These are phyloP conservation scores for Amaranthus palmeri DNA, from an alignment of 148 eudicot genomes.

Conservation along the genomic window DNA sequence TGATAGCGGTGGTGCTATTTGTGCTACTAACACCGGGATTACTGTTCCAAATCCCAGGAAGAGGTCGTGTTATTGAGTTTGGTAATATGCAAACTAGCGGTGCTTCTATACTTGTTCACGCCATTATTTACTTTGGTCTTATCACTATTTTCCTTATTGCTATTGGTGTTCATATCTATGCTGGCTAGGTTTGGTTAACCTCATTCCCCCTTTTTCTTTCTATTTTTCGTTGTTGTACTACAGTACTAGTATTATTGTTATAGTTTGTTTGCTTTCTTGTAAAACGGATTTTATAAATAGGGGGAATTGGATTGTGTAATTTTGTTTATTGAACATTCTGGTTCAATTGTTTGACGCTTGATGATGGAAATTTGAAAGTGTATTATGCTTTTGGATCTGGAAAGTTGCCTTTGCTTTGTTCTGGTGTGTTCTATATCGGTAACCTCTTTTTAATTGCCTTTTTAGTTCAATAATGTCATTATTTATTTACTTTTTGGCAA, in stretches of 20 bases:
- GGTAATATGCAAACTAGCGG: conserved; percentile 59
- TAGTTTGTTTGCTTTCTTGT: background rate
- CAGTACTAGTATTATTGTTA: background rate
- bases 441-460: too few relatives aligned
- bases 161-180: conserved; percentile 53
- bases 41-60: conserved; percentile 58
- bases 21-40: conserved; percentile 52
- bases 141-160: conserved; percentile 52
- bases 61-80: conserved; percentile 41
- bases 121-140: conserved; percentile 50
- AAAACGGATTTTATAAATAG: background rate
- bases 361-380: background rate
- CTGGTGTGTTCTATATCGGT: too few relatives aligned
- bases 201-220: too few relatives aligned
- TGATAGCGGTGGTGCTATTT: conserved; percentile 56
- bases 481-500: too few relatives aligned
- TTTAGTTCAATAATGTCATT: too few relatives aligned
- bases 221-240: too few relatives aligned
- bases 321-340: too few relatives aligned
- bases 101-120: conserved; percentile 50
- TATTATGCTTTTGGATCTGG: conserved; percentile 16
- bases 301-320: too few relatives aligned
- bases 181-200: conserved; percentile 27
- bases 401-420: background rate
- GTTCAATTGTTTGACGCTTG: background rate